A percentile compares a stretch with the other conserved stretches of the same genome.
Evolutionary conservation across 1,284 basidiomycete genomes (phyloP).

Genomic region (Exsudoporus floridanus): DNA sequence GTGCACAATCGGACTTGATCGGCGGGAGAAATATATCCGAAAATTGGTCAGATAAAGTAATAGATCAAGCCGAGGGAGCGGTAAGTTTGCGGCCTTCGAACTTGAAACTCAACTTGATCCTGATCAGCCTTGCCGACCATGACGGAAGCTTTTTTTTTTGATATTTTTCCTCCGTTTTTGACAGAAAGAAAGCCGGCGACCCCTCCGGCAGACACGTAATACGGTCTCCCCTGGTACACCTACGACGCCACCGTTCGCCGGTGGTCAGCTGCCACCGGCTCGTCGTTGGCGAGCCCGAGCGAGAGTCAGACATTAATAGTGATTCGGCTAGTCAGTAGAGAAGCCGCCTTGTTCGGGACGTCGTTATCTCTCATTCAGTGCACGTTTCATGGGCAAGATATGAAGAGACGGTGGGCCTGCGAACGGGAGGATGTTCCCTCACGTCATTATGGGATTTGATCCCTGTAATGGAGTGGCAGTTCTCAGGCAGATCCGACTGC

Average conservation of each 20-base stretch:
- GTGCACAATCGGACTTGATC: slow-evolving; percentile 37
- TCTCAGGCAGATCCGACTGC: slow-evolving; percentile 38
- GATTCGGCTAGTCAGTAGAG: background rate
- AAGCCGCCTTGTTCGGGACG: slow-evolving; percentile 7
- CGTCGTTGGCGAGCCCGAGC: background rate
- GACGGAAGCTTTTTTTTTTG: slow-evolving; percentile 26
- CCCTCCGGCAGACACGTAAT: slow-evolving; percentile 28
- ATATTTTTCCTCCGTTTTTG: slow-evolving; percentile 25
- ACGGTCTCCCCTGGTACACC: background rate
- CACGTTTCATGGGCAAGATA: slow-evolving; percentile 18
- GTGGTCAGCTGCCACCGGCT: background rate
- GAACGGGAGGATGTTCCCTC: slow-evolving; percentile 13
- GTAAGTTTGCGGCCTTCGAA: slow-evolving; percentile 35
- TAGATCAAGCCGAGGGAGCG: slow-evolving; percentile 27
- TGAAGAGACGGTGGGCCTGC: slow-evolving; percentile 14
- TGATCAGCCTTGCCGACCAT: slow-evolving; percentile 35
- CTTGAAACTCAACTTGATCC: slow-evolving; percentile 36
- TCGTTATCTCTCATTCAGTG: slow-evolving; percentile 14
- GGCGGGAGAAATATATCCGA: slow-evolving; percentile 34
- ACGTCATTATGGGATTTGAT: slow-evolving; percentile 23
- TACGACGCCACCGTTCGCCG: slow-evolving; percentile 6
- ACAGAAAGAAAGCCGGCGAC: slow-evolving; percentile 18
- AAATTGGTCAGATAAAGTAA: slow-evolving; percentile 33
- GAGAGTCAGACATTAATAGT: background rate
- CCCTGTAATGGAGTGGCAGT: slow-evolving; percentile 16